Evolutionary conservation across 495 filamentous ascomycete genomes (phyloP), one percentile per base, ranked within the genome.

Genomic region (Aspergillus steynii): DNA sequence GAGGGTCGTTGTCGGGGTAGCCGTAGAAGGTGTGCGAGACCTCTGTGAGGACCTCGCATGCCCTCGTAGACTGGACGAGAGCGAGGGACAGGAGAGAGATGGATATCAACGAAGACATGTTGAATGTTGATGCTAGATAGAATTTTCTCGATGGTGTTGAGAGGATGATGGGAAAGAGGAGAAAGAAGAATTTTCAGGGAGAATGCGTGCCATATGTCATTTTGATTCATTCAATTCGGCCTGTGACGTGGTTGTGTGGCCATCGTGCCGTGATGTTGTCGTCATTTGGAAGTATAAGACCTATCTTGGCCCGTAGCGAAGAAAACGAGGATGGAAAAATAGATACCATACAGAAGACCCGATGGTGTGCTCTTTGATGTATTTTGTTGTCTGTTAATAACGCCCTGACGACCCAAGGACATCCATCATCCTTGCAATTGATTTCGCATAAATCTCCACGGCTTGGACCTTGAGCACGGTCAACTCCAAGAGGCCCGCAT

Each of bases 371-470:
- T 42, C 37, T 14, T 42, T 7, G 5, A 34, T 4, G 31, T 14
- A 12, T 14, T 42, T 4, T 14, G 37, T 1, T 2, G 14, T 42
- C 5, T 9, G 31, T 34, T 65, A 61, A 28, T 62, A 65, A 1
- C 59, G 29, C 14, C 84, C 85, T n/a, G 82, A 78, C 37, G 81
- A 84, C 1, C 87, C 87, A 50, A 90, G 67, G 74, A 81, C 77
- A 64, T 85, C 85, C 83, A 88, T 89, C 68, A 85, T 82, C 65
- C 77, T 70, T 74, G 89, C 88, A 34, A 90, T 82, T 53, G 82
- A 82, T 66, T 80, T 77, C 68, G 88, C 83, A 79, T 90, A 89
- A 26, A 77, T 75, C 34, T 77, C 68, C 37, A 86, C 89, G 5
- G 81, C 86, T 58, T 82, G 79, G 71, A 86, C 86, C 58, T 88